These are phyloP conservation scores for Tetrapisispora taiwanensis DNA, from an alignment of 805 yeast genomes.

Conservation along the genomic window DNA sequence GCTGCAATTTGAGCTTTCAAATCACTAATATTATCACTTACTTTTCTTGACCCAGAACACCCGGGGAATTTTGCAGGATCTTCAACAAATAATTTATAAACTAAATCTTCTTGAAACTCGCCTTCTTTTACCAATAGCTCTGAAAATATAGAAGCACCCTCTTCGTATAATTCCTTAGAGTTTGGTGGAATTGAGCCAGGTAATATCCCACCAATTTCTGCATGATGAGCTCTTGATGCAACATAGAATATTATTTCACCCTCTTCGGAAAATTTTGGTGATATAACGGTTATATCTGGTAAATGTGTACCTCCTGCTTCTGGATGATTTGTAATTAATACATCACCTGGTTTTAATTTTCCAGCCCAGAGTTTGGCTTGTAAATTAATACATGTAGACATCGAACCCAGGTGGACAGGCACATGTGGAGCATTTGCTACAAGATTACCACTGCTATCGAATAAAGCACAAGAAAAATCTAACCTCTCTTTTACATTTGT, in stretches of 20 bases:
- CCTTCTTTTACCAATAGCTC: conserved; percentile 66
- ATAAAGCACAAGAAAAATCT: conserved; percentile 78
- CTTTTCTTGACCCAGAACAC: conserved; percentile 79
- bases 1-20: conserved; percentile 83
- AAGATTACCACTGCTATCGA: conserved; percentile 64
- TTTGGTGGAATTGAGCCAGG: conserved; percentile 96
- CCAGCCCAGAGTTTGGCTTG: conserved; percentile 60
- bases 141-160: conserved; percentile 81
- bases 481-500: conserved; percentile 77
- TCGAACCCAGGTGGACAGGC: conserved; percentile 80
- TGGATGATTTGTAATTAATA: conserved; percentile 70
- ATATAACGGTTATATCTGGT: conserved; percentile 85
- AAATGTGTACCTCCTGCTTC: conserved; percentile 78
- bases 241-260: conserved; percentile 66
- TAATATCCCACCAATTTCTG: conserved; percentile 85
- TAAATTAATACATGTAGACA: conserved; percentile 66
- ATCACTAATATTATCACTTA: conserved; percentile 77
- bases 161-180: conserved; percentile 75
- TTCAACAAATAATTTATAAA: conserved; percentile 48
- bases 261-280: conserved; percentile 68
- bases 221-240: conserved; percentile 93
- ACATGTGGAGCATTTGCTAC: conserved; percentile 86
- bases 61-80: conserved; percentile 79
- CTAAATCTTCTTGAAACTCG: conserved; percentile 60
- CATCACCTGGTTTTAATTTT: conserved; percentile 61